Conservation (phyloP, 345 rosid genomes). For the Litchi chinensis region DNA sequence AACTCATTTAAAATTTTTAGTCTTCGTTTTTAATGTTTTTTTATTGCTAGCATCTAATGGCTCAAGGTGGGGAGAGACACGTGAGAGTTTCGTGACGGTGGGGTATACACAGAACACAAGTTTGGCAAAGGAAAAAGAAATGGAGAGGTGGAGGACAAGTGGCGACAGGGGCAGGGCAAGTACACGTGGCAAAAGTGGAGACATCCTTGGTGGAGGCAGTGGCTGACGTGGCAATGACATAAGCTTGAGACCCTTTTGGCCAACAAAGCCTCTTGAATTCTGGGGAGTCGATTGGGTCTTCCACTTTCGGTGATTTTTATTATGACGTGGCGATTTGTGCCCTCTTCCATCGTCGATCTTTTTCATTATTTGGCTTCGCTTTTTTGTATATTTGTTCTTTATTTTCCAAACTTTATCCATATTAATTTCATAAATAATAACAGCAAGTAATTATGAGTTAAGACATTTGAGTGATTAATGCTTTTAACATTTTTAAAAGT, state of each 20-base stretch:
- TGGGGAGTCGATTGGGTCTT: conserved; percentile 8
- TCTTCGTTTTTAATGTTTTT: too few species aligned
- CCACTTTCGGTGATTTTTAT: conserved; percentile 26
- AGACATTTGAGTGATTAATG: too few species aligned
- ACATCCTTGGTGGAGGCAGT: conserved; percentile 30
- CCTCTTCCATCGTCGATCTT: conserved; percentile 3
- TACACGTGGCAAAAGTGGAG: conserved; percentile 40
- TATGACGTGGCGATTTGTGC: conserved; percentile 23
- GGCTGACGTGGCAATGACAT: conserved; percentile 41
- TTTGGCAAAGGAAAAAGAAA: conserved; percentile 3
- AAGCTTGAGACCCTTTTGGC: conserved; percentile 13
- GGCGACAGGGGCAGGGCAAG: conserved; percentile 28
- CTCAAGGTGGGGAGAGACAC: conserved; percentile 18
- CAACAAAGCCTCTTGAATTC: conserved; percentile 29
- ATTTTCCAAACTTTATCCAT: neutral
- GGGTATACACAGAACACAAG: neutral
- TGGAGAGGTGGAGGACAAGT: conserved; percentile 13
- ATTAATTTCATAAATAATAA: neutral
- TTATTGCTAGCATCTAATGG: neutral
- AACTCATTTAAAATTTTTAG: neutral
- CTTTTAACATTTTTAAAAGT: too few species aligned
- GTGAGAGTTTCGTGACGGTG: neutral
- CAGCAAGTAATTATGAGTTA: too few species aligned
- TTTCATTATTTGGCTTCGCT: neutral
- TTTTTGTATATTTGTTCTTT: too few species aligned